These are phyloP conservation scores for Leccinum pallidistipes DNA, from an alignment of 1,284 basidiomycete species.

Conservation along the genomic window DNA sequence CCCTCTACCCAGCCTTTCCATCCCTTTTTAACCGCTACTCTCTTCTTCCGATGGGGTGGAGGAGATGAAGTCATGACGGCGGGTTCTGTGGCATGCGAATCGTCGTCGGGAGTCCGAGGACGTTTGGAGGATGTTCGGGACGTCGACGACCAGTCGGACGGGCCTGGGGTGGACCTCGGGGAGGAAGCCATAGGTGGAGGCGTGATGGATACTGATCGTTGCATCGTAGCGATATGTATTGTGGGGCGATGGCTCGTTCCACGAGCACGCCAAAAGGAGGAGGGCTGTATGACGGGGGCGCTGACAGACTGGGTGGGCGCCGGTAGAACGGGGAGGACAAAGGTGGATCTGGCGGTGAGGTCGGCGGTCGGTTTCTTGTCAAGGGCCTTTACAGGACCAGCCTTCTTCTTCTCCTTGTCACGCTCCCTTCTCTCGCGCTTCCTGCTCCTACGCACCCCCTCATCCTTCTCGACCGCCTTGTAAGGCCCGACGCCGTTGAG, in stretches of 20 bases:
- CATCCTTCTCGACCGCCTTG: constrained; percentile 58
- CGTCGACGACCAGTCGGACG: constrained; percentile 67
- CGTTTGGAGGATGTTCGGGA: constrained; percentile 77
- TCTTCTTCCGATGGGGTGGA: constrained; percentile 55
- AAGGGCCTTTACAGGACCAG: constrained; percentile 13
- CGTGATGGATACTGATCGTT: constrained; percentile 70
- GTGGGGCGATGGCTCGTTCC: constrained; percentile 64
- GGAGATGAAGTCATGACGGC: constrained; percentile 29
- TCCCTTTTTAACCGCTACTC: constrained; percentile 69
- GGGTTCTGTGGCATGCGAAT: constrained; percentile 29
- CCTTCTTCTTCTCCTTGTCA: constrained; percentile 42
- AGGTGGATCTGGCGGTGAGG: constrained; percentile 15
- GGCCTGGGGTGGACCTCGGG: constrained; percentile 68
- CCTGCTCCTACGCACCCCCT: constrained; percentile 48
- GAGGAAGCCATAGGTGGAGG: constrained; percentile 68
- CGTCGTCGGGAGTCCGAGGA: constrained; percentile 62
- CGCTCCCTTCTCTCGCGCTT: constrained; percentile 53
- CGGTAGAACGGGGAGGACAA: constrained; percentile 29
- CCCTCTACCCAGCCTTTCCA: constrained; percentile 89
- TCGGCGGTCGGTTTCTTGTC: constrained; percentile 30
- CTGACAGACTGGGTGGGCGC: constrained; percentile 22
- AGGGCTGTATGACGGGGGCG: constrained; percentile 35
- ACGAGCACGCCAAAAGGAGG: constrained; percentile 60
- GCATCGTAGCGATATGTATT: constrained; percentile 64
- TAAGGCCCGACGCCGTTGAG: constrained; percentile 72